Evolutionary conservation across 352 stramenopile genomes (phyloP), one percentile per base, ranked within the genome.

Genomic region (Globisporangium acanthophoron): DNA sequence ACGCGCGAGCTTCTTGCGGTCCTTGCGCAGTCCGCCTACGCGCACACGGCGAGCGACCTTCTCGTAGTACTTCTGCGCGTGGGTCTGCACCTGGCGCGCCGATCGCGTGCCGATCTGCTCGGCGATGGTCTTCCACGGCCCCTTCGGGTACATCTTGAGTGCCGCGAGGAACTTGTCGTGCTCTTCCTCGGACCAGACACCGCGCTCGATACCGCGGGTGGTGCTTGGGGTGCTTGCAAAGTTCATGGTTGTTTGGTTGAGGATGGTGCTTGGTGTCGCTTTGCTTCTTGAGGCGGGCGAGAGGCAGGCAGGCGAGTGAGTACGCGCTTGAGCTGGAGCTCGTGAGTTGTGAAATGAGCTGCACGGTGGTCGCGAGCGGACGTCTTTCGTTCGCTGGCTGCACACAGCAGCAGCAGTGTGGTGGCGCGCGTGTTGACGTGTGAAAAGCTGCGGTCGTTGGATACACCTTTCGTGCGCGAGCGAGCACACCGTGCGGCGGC

Each of bases 41-140:
- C 21, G 78, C 44, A 87, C 59, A 16, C 76, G 67, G 3, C 80
- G 74, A 52, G 76, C 72, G 54, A 90, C 78, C 58, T 90, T 88
- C 54, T 90, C 76, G 58, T 85, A 80, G 63, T 90, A 90, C 55
- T 78, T 78, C 54, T 78, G 66, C 4, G 67, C 67, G 51, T 78
- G 70, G 21, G 76, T 88, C 61, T 88, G 78, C 59, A 87, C 77
- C 58, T 90, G 80, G 8, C 80, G 70, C 13, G 78, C 63, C 24
- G 74, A 85, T 33, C 80, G 61, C n/a, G 71, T 79, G 44, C 67
- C 60, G 16, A 79, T 62, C 11, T 52, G 47, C 24, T 63, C 48
- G 8, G 71, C 65, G 27, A 79, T 74, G 27, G 37, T 52, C 31
- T 62, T 63, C 71, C 71, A 79, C 3, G 71, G 71, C 0, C 71